These are phyloP conservation scores for Aschersonia sp. DNA, from an alignment of 2,329 filamentous ascomycete genomes.

Conservation along the genomic window DNA sequence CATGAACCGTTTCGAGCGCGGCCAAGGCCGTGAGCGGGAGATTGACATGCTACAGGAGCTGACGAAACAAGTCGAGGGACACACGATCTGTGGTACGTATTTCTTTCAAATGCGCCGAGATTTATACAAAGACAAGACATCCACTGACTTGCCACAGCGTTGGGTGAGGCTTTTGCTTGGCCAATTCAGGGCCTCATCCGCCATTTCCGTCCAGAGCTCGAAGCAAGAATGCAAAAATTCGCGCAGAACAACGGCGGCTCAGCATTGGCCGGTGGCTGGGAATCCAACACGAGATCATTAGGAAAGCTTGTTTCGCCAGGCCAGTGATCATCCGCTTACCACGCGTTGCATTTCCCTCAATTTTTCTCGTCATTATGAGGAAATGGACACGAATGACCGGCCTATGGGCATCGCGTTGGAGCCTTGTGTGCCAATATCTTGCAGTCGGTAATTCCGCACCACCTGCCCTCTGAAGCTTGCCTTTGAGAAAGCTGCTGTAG, in stretches of 20 bases:
- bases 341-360: not conserved
- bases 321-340: slow-evolving; percentile 43
- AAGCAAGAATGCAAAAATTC: slow-evolving; percentile 77
- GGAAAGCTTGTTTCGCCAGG: slow-evolving; percentile 80
- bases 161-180: slow-evolving; percentile 97
- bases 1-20: slow-evolving; percentile 91
- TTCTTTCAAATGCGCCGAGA: too few species aligned
- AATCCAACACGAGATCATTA: slow-evolving; percentile 56
- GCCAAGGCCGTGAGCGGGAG: slow-evolving; percentile 74
- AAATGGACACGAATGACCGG: not conserved
- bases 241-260: slow-evolving; percentile 56
- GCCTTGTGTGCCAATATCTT: too few species aligned
- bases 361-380: not conserved
- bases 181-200: slow-evolving; percentile 95
- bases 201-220: slow-evolving; percentile 92
- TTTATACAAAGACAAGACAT: too few species aligned
- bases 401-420: too few species aligned
- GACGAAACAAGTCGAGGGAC: slow-evolving; percentile 97
- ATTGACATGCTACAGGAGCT: slow-evolving; percentile 99
- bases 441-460: too few species aligned
- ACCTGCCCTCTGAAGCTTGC: not conserved
- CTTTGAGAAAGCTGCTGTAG: not conserved
- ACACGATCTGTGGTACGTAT: slow-evolving; percentile 84
- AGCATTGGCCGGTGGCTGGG: slow-evolving; percentile 78
- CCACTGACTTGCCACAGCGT: slow-evolving; percentile 35